These are phyloP conservation scores for Camellia oleifera DNA, from an alignment of 179 eudicot species.

Conservation along the genomic window DNA sequence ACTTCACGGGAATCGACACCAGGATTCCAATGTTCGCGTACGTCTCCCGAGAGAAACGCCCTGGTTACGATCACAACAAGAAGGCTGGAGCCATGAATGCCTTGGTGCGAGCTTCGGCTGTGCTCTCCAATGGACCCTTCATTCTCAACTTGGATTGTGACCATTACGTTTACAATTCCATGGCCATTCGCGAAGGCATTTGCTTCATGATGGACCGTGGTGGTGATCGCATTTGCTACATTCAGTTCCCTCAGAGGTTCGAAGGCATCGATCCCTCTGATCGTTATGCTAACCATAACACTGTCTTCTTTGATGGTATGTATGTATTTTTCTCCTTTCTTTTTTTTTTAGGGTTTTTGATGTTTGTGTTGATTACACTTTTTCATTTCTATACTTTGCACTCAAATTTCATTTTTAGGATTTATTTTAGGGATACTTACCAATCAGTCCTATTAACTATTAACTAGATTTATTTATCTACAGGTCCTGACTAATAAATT, in stretches of 20 bases:
- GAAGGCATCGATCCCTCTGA: slow-evolving; percentile 89
- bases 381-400: no score
- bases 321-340: no score
- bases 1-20: slow-evolving; percentile 58
- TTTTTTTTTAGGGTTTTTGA: no score
- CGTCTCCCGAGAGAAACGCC: slow-evolving; percentile 71
- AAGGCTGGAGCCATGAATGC: slow-evolving; percentile 92
- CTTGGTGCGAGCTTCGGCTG: slow-evolving; percentile 75
- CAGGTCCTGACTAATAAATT: no score
- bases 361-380: no score
- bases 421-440: no score
- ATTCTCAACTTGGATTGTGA: slow-evolving; percentile 83
- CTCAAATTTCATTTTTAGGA: no score
- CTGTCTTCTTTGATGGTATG: slow-evolving; percentile 73
- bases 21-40: slow-evolving; percentile 79
- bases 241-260: slow-evolving; percentile 78
- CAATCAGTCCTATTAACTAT: no score
- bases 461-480: no score
- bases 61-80: slow-evolving; percentile 77
- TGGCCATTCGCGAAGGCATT: slow-evolving; percentile 72
- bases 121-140: slow-evolving; percentile 78
- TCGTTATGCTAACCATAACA: slow-evolving; percentile 82
- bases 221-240: slow-evolving; percentile 73
- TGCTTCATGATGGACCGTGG: slow-evolving; percentile 92
- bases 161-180: slow-evolving; percentile 66